Percentiles rank a stretch among this genome's conserved stretches.
Conservation (phyloP, 805 yeast species). For the Yarrowia alimentaria region DNA sequence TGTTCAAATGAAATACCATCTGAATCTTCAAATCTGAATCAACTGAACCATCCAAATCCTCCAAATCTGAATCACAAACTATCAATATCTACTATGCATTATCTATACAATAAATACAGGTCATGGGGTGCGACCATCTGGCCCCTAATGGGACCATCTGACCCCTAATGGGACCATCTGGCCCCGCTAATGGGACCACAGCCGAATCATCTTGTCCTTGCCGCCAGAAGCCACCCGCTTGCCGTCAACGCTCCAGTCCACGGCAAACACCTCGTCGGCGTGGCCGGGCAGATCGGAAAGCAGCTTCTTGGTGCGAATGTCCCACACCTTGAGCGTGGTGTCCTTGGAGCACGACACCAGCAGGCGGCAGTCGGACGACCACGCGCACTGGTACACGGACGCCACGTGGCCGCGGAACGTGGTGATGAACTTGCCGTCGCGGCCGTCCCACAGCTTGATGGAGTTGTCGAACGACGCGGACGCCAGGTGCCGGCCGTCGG, state of each 20-base stretch:
- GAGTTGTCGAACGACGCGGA: conserved; percentile 96
- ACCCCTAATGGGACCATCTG: too few species aligned
- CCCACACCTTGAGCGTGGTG: conserved; percentile 96
- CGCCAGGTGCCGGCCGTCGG: conserved; percentile 87
- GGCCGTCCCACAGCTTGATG: conserved; percentile 93
- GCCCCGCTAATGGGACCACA: conserved; percentile 71
- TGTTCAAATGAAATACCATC: too few species aligned
- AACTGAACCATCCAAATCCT: too few species aligned
- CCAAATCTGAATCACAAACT: too few species aligned
- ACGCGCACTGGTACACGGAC: conserved; percentile 94
- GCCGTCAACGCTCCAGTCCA: conserved; percentile 98
- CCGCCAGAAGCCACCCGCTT: conserved; percentile 95
- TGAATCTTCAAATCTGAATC: too few species aligned
- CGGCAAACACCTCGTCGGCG: conserved; percentile 91
- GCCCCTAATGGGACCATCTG: too few species aligned
- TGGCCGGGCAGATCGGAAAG: conserved; percentile 94
- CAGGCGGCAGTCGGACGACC: conserved; percentile 93
- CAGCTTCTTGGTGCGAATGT: conserved; percentile 78
- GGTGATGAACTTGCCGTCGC: conserved; percentile 82
- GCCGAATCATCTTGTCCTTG: conserved; percentile 86
- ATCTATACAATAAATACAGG: too few species aligned
- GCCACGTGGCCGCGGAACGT: conserved; percentile 97
- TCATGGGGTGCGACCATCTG: too few species aligned
- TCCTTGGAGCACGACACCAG: conserved; percentile 93
- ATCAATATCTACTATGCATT: too few species aligned